A percentile compares a stretch with the other conserved stretches of the same genome.
These are phyloP conservation scores for Kockiozyma suomiensis DNA, from an alignment of 805 yeast genomes.

Conservation along the genomic window DNA sequence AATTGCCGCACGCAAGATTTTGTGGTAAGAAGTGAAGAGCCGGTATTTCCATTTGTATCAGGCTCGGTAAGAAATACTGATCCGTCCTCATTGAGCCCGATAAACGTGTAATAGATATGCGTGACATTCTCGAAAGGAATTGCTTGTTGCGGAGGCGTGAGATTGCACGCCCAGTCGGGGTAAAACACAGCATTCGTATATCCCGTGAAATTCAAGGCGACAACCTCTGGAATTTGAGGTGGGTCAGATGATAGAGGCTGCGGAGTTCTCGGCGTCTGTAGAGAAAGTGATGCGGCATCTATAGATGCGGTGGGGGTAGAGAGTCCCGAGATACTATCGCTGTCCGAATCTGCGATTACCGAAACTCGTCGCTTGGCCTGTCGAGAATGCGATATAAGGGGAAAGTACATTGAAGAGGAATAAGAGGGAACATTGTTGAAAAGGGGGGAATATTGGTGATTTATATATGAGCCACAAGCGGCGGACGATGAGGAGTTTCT, in stretches of 20 bases:
- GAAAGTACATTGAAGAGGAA: not conserved
- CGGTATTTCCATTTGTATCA: conserved; percentile 6
- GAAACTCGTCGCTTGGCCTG: not conserved
- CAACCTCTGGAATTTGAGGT: not conserved
- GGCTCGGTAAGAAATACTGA: conserved; percentile 52
- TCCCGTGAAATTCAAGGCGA: conserved; percentile 2
- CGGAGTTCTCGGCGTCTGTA: not conserved
- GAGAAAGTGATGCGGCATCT: not conserved
- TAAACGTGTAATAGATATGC: conserved; percentile 77
- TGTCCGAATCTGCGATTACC: too few relatives aligned
- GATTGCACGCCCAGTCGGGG: conserved; percentile 30
- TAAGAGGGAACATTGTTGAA: too few relatives aligned
- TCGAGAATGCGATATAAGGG: not conserved
- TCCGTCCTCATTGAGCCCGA: conserved; percentile 59
- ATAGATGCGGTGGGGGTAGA: not conserved
- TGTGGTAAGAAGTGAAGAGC: conserved; percentile 2
- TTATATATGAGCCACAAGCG: too few relatives aligned
- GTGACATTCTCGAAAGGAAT: conserved; percentile 61
- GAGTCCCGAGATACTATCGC: not conserved
- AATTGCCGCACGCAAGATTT: conserved; percentile 7
- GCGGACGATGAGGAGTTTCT: too few relatives aligned
- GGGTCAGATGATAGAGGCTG: not conserved
- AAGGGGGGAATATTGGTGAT: too few relatives aligned
- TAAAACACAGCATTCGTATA: conserved; percentile 22
- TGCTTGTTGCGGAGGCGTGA: conserved; percentile 41